Conservation (phyloP, 1,284 basidiomycete genomes). For the Ustilago vetiveriae region DNA sequence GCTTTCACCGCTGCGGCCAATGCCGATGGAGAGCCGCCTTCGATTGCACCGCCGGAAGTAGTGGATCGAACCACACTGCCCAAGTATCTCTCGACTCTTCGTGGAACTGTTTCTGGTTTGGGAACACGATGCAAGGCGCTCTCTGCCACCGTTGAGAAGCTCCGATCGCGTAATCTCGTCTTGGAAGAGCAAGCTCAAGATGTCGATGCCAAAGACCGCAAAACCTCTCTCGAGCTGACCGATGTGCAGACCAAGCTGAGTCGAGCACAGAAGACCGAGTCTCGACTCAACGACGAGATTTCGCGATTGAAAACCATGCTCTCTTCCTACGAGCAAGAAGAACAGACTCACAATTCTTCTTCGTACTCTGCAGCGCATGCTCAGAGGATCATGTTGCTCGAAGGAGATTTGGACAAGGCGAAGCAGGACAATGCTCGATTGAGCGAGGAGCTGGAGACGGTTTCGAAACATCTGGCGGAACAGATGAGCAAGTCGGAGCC, state of each 20-base stretch:
- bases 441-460: slow-evolving; percentile 9
- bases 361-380: slow-evolving; percentile 59
- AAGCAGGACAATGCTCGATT: slow-evolving; percentile 14
- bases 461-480: slow-evolving; percentile 6
- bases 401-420: slow-evolving; percentile 37
- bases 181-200: slow-evolving; percentile 49
- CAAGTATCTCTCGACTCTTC: slow-evolving; percentile 43
- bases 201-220: slow-evolving; percentile 44
- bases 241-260: slow-evolving; percentile 49
- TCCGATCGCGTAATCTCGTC: slow-evolving; percentile 29
- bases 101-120: slow-evolving; percentile 49
- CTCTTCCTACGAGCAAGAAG: slow-evolving; percentile 54
- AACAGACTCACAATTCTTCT: slow-evolving; percentile 38
- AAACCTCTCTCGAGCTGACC: slow-evolving; percentile 53
- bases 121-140: slow-evolving; percentile 40
- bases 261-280: slow-evolving; percentile 13
- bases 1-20: slow-evolving; percentile 48
- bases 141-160: slow-evolving; percentile 25
- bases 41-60: slow-evolving; percentile 9
- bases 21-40: slow-evolving; percentile 10
- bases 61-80: slow-evolving; percentile 44
- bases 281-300: slow-evolving; percentile 41
- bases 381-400: slow-evolving; percentile 59
- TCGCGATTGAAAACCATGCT: slow-evolving; percentile 47
- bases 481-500: slow-evolving; percentile 13